Base-by-base conservation (phyloP, 2,329 filamentous ascomycete species). In the Epichloe sibirici region DNA sequence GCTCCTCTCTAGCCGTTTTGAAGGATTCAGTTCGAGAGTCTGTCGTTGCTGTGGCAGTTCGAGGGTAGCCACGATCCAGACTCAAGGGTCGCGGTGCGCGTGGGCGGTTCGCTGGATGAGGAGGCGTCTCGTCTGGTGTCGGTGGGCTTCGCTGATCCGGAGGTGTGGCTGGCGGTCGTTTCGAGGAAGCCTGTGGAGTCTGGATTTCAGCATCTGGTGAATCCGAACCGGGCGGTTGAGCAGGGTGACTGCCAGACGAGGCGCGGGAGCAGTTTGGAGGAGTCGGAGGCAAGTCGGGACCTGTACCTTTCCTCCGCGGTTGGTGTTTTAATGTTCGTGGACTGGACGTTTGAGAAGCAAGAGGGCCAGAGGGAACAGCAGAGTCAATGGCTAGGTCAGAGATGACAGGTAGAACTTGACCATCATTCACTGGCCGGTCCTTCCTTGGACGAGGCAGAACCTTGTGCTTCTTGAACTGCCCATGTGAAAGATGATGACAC, bases 51-150 rank as follows among this genome's bases (percentile, higher is more conserved):
- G 74, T 67, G 56, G 75, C 82, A 9, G 73, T 67, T 55, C 77
- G 78, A 35, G 77, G 78, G 23, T 67, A 66, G 40, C 70, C 66
- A 37, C 77, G 74, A 57, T 82, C 76, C 56, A 66, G 68, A 45
- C 73, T 61, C 17, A 66, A 63, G 17, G 76, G 75, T 35, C 77
- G 76, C 45, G 72, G 62, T 51, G 69, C 62, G 61, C 70, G 72
- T 15, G 73, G 67, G 53, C 72, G 73, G 39, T 65, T 66, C 47
- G 64, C 62, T 44, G 68, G 66, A 55, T 81, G 77, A 38, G 86
- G 86, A 50, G 85, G 86, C 15, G 86, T 90, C 45, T 85, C 78
- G 66, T 89, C 86, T 37, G 86, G 86, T 3, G 86, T 90, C 35
- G 84, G 85, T 15, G 83, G 83, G 59, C 81, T 86, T 61, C 77